Conservation (phyloP, 257 asterid genomes). For the Leptodermis oblonga region DNA sequence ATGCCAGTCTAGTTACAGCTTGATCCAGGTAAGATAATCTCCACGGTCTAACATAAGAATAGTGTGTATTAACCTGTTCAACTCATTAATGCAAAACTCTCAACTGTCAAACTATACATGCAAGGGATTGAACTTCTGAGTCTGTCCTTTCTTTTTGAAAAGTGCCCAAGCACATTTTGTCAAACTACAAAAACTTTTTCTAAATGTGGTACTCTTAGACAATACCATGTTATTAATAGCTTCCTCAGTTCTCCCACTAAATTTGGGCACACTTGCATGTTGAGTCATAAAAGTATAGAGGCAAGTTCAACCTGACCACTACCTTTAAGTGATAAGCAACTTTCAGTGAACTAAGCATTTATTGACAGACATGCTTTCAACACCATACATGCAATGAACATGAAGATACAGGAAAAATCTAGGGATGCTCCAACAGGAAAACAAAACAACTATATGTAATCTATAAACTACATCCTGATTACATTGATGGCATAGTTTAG, state of each 20-base stretch:
- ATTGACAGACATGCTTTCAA: background rate
- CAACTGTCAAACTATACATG: background rate
- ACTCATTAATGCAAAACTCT: background rate
- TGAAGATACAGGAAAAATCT: background rate
- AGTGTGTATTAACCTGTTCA: background rate
- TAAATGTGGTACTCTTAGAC: background rate
- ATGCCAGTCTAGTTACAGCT: background rate
- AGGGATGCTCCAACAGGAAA: background rate
- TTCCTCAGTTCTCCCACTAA: background rate
- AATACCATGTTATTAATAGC: background rate
- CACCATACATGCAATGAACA: background rate
- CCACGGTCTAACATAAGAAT: background rate
- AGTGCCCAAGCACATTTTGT: background rate
- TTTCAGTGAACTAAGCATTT: background rate
- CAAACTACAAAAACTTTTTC: background rate
- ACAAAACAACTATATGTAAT: background rate
- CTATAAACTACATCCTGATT: background rate
- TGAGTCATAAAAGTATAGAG: background rate
- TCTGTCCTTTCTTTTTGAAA: background rate
- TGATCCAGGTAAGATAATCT: background rate
- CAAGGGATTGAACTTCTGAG: background rate
- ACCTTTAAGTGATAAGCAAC: background rate
- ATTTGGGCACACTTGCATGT: background rate
- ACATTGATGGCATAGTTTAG: background rate
- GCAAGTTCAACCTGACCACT: background rate